Evolutionary conservation across 2,329 filamentous ascomycete genomes (phyloP), one percentile per base, ranked within the genome.

Genomic region (Neonectria faginata): DNA sequence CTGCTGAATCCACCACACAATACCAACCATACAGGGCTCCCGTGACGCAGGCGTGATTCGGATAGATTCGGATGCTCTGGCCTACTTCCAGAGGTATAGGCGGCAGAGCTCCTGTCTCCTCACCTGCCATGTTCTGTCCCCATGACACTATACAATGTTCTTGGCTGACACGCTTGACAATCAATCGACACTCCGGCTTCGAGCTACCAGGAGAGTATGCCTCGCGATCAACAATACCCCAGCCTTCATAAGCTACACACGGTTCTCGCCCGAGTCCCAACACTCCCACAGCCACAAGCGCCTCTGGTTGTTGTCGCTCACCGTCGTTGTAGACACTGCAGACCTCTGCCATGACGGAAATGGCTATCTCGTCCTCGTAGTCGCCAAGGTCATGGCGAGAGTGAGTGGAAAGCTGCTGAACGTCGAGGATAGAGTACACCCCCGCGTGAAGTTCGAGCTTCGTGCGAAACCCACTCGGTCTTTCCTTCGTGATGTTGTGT

Each of bases 41-140:
- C 0, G 88, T 84, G 44, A 91, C 85, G 70, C 89, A 91, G 4
- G 89, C 86, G 77, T 91, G 88, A 62, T 91, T 91, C 0, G 88
- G 88, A 77, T 85, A 89, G 0, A 91, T 77, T 60, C 83, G 75
- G 1, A 78, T 66, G 2, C 44, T 68, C 5, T 78, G 70, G 0
- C 76, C 88, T 53, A 90, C 77, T 6, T 77, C 68, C 33, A 90
- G 70, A 2, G 81, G 78, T 10, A 85, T 72, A 1, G 67, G 56
- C 14, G 44, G 44, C 12, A 0, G 58, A 54, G 0, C 64, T 3
- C 0, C n/a, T 11, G 0, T 33, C 12, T 18, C 51, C 5, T 2
- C 16, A 2, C 39, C 75, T 67, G 1, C 76, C 70, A 0, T 73
- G 0, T 50, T 56, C n/a, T 41, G 39, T n/a, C 61, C 78, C 83